Base-by-base conservation (phyloP, 768 basidiomycete genomes). In the Thelephora ganbajun region DNA sequence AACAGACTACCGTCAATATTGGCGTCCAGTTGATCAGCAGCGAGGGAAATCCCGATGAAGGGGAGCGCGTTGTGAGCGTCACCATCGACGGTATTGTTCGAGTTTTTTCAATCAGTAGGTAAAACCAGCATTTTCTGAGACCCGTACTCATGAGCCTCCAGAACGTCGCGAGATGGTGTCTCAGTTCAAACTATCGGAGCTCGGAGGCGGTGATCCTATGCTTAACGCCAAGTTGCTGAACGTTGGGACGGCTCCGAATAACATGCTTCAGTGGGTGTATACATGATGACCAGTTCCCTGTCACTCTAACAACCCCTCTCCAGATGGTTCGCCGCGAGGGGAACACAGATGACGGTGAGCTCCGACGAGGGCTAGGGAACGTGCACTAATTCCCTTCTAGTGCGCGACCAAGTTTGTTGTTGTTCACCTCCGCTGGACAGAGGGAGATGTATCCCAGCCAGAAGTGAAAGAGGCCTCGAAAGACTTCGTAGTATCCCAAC, bases 11-110 rank as follows among this genome's bases (percentile, higher is more conserved):
- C 6, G 76, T 90, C 54, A 90, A 88, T 57, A 85, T 91, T 45
- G 91, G 90, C 7, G 85, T 94, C 22, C 88, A 91, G 63, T 74
- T 93, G 23, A 74, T 91, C 30, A 56, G 61, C 11, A 55, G 51
- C 6, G 56, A 60, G 19, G 50, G 13, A 23, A 22, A 22, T 20
- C 14, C 13, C 19, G 56, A 57, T 13, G 83, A 84, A 52, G 84
- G 85, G 9, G 90, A 93, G 61, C 70, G 83, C 30, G 80, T 93
- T 18, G 83, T 92, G n/a, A 74, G 88, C 49, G 84, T 92, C 23
- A 93, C 90, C 2, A 89, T 94, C 54, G 90, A 94, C 62, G 90
- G 88, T 1, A 81, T 91, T 35, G 89, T 93, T 16, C 67, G 90
- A 42, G 86, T 89, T 16, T 93, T 92, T 63, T 90, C 87, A 1